Conservation (phyloP, 768 basidiomycete species). For the Boletus pseudopeckii region DNA sequence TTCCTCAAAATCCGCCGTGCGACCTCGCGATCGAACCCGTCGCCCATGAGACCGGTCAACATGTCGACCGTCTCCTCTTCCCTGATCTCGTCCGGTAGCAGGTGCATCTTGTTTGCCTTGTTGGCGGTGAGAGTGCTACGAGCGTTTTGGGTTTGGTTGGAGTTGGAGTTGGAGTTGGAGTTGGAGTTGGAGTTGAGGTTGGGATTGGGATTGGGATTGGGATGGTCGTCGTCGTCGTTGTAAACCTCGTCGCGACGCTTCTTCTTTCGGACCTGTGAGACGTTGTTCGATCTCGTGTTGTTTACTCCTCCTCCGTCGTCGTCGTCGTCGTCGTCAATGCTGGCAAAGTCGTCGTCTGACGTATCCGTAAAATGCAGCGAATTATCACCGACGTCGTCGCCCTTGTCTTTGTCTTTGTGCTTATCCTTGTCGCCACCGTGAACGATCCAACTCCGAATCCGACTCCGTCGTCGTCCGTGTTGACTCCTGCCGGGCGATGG, state of each 20-base stretch:
- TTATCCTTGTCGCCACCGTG: not conserved
- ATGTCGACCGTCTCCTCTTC: constrained; percentile 34
- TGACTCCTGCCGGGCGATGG: not conserved
- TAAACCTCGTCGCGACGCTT: not conserved
- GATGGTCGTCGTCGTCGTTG: too few species aligned
- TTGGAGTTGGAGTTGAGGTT: too few species aligned
- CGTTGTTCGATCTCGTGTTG: not conserved
- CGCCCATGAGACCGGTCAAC: constrained; percentile 39
- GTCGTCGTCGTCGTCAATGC: not conserved
- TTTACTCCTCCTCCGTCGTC: not conserved
- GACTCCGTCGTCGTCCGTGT: constrained; percentile 11
- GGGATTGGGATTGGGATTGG: not conserved
- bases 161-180: not conserved
- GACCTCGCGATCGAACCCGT: constrained; percentile 40
- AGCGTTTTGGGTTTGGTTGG: not conserved
- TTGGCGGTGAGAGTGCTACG: too few species aligned
- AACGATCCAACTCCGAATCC: constrained; percentile 16
- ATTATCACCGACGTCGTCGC: constrained; percentile 6
- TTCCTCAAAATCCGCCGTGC: constrained; percentile 58
- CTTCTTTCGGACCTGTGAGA: not conserved
- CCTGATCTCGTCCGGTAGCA: constrained; percentile 18
- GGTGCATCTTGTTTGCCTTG: constrained; percentile 13
- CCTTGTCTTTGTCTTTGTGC: not conserved
- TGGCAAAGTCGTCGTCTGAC: constrained; percentile 11
- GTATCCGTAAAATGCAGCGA: constrained; percentile 16